These are phyloP conservation scores for Botrytis hyacinthi DNA, from an alignment of 2,329 filamentous ascomycete genomes.

Conservation along the genomic window DNA sequence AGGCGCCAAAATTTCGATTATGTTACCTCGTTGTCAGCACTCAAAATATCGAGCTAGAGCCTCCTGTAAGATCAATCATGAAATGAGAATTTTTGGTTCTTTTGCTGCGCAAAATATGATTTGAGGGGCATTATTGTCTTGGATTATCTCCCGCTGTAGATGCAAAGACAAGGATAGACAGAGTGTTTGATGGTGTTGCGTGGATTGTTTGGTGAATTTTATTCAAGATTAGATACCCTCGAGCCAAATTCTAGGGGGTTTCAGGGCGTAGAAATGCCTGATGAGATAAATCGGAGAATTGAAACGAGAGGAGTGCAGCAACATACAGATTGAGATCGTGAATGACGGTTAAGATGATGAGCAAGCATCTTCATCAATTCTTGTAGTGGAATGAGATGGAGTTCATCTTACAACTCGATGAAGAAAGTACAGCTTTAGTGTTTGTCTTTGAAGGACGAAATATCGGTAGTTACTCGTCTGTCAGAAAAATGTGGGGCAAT, in stretches of 20 bases:
- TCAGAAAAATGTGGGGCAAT: not conserved
- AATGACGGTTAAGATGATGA: not conserved
- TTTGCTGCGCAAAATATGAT: not conserved
- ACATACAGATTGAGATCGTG: not conserved
- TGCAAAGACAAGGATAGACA: no score
- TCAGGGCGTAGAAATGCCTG: not conserved
- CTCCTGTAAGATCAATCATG: not conserved
- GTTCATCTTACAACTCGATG: not conserved
- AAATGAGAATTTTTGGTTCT: not conserved
- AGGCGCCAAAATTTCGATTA: not conserved
- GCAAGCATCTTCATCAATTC: not conserved
- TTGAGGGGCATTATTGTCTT: no score
- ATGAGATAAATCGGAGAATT: not conserved
- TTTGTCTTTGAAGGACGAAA: not conserved
- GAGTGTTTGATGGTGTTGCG: no score
- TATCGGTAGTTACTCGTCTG: not conserved
- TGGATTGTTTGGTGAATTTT: no score
- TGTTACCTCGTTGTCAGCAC: not conserved
- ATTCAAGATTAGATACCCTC: not conserved
- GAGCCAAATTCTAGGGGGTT: not conserved
- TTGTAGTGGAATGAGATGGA: not conserved
- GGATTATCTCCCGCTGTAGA: no score
- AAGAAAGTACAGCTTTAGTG: not conserved
- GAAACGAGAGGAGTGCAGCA: not conserved
- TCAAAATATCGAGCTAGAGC: not conserved